phyloP scores from a whole-genome alignment of 805 yeast species.

The Candida multigemmis region DNA sequence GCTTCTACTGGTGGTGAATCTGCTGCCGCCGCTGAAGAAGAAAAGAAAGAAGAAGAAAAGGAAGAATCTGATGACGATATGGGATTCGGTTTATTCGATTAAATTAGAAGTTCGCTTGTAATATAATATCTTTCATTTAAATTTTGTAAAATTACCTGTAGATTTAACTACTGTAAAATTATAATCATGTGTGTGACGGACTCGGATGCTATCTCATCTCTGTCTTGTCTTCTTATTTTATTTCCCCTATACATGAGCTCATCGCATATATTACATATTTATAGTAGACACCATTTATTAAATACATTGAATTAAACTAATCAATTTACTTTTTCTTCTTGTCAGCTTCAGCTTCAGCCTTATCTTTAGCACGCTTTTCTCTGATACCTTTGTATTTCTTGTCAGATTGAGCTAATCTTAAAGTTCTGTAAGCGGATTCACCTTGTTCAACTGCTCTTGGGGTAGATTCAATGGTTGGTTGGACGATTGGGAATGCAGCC shows the following conservation, averaged over 20 bases:
- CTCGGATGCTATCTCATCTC: too few relatives aligned
- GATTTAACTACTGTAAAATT: too few relatives aligned
- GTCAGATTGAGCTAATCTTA: constrained; percentile 91
- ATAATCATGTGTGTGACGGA: too few relatives aligned
- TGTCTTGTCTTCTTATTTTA: too few relatives aligned
- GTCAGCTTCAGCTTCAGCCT: constrained; percentile 99
- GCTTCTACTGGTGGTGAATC: constrained; percentile 26
- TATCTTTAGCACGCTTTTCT: constrained; percentile 94
- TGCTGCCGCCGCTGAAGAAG: constrained; percentile 23
- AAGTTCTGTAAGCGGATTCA: constrained; percentile 82
- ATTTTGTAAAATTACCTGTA: too few relatives aligned
- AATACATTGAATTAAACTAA: constrained; percentile 2
- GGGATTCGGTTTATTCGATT: constrained; percentile 40
- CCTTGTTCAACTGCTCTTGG: constrained; percentile 85
- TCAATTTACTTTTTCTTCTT: constrained; percentile 79
- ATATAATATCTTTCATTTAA: constrained; percentile 1
- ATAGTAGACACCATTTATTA: too few relatives aligned
- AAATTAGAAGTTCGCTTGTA: constrained; percentile 8
- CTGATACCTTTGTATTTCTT: constrained; percentile 93
- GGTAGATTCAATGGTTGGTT: constrained; percentile 59
- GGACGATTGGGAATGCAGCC: constrained; percentile 86
- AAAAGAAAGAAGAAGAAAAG: constrained; percentile 23
- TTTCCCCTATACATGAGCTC: too few relatives aligned
- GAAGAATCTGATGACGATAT: constrained; percentile 30
- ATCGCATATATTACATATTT: too few relatives aligned